Percentiles rank a stretch among this genome's conserved stretches.
Evolutionary conservation across 768 basidiomycete genomes (phyloP).

Genomic region (Russula sp.): DNA sequence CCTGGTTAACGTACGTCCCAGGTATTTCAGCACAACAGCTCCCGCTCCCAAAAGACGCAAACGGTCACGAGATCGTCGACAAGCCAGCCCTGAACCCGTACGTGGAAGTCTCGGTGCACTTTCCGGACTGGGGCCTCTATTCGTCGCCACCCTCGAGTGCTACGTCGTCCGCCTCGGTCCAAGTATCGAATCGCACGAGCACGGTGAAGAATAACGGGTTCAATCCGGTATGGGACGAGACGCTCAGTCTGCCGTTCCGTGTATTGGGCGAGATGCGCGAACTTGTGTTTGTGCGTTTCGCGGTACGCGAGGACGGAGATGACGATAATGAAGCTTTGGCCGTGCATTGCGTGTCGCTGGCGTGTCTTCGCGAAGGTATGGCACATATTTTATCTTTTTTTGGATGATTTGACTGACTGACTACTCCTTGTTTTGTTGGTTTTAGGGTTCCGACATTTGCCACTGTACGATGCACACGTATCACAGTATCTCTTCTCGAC

Average conservation of each 20-base stretch:
- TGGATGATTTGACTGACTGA: no score
- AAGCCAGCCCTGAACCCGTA: constrained; percentile 64
- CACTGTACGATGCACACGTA: constrained; percentile 82
- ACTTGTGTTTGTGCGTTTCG: constrained; percentile 79
- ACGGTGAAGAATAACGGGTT: constrained; percentile 85
- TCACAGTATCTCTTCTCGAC: constrained; percentile 91
- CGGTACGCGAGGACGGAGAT: constrained; percentile 62
- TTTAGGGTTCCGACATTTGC: constrained; percentile 84
- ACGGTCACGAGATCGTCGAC: constrained; percentile 58
- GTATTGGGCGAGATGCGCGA: constrained; percentile 75
- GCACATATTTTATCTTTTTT: no score
- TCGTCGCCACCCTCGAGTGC: constrained; percentile 35
- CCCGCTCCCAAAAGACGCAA: constrained; percentile 64
- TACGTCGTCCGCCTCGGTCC: constrained; percentile 44
- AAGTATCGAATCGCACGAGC: constrained; percentile 55
- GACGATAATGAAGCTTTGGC: constrained; percentile 67
- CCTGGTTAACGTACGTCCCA: constrained; percentile 30
- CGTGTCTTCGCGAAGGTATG: constrained; percentile 69
- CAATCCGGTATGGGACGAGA: constrained; percentile 86
- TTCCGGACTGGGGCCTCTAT: constrained; percentile 63
- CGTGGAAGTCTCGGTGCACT: constrained; percentile 75
- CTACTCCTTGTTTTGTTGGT: constrained; percentile 1
- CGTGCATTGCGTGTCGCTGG: constrained; percentile 69
- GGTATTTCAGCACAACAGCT: constrained; percentile 91
- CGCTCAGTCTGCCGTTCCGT: constrained; percentile 66